Evolutionary conservation across 2,329 filamentous ascomycete genomes (phyloP).

Genomic region (Aspergillus sp.): DNA sequence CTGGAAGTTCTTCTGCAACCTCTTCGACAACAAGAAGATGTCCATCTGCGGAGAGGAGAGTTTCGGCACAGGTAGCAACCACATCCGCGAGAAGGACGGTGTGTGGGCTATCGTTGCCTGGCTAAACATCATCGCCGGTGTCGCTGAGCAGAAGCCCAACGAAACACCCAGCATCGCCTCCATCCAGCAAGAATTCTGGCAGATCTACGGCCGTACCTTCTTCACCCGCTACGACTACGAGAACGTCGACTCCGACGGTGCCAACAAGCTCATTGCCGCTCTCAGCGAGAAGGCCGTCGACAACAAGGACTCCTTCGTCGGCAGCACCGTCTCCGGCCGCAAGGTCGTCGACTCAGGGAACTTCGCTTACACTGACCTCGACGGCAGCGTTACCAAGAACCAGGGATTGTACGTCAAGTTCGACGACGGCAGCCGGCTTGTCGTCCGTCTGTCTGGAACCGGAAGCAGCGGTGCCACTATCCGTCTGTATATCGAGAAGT

Average conservation of each 20-base stretch:
- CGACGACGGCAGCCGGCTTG: conserved; percentile 89
- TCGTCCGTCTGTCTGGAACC: conserved; percentile 91
- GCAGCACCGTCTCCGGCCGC: conserved; percentile 76
- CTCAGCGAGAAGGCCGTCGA: conserved; percentile 79
- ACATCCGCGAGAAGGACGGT: conserved; percentile 98
- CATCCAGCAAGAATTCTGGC: conserved; percentile 98
- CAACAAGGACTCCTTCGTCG: conserved; percentile 71
- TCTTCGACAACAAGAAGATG: conserved; percentile 92
- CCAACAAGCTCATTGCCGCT: conserved; percentile 83
- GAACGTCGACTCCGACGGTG: conserved; percentile 85
- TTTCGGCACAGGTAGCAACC: conserved; percentile 96
- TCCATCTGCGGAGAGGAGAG: conserved; percentile 99
- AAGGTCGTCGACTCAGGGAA: conserved; percentile 89
- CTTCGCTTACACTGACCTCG: conserved; percentile 98
- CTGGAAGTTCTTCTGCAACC: conserved; percentile 98
- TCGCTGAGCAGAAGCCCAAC: conserved; percentile 76
- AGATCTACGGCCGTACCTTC: conserved; percentile 92
- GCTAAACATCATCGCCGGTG: conserved; percentile 96
- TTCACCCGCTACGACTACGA: conserved; percentile 99
- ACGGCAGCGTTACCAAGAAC: conserved; percentile 91
- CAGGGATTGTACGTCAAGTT: conserved; percentile 95
- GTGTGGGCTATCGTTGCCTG: conserved; percentile 96
- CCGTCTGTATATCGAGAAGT: conserved; percentile 94
- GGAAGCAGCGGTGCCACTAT: conserved; percentile 95
- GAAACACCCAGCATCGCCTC: conserved; percentile 89